These are phyloP conservation scores for Backusella macrospora DNA, from an alignment of 192 early-diverging fungal species.

Conservation along the genomic window DNA sequence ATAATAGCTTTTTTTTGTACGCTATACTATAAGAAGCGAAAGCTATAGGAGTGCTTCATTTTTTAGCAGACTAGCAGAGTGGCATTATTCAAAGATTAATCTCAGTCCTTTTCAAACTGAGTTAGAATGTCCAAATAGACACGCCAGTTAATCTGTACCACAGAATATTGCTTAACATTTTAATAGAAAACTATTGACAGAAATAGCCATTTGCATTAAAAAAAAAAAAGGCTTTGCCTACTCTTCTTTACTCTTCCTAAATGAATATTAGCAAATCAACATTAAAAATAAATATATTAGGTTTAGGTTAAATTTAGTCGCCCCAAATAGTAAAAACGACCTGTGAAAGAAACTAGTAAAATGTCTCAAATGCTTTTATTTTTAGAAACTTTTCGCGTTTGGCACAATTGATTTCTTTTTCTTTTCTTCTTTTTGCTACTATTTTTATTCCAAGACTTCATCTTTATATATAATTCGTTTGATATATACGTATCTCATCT, in stretches of 20 bases:
- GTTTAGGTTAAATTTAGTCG: not conserved
- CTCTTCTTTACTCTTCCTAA: too few species aligned
- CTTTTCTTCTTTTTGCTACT: not conserved
- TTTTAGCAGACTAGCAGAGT: not conserved
- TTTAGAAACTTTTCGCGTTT: constrained; percentile 4
- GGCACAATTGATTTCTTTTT: not conserved
- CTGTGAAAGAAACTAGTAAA: not conserved
- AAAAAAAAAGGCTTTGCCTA: not conserved
- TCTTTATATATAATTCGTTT: too few species aligned
- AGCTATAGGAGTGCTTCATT: not conserved
- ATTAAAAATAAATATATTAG: not conserved
- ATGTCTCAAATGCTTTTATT: constrained; percentile 10
- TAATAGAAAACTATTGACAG: not conserved
- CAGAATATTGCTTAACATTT: too few species aligned
- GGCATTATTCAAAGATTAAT: constrained; percentile 7
- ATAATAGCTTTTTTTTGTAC: not conserved
- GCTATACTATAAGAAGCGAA: not conserved
- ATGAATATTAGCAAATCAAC: too few species aligned
- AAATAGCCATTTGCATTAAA: not conserved
- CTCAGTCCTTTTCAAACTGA: not conserved
- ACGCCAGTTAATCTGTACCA: not conserved
- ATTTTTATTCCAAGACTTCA: not conserved
- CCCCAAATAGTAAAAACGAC: constrained; percentile 5
- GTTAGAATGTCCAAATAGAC: not conserved
- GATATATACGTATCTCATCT: too few species aligned